Percentiles rank a stretch among this genome's conserved stretches.
Evolutionary conservation across 169 alveolate species (phyloP).

Genomic region (Toxoplasma gondii): DNA sequence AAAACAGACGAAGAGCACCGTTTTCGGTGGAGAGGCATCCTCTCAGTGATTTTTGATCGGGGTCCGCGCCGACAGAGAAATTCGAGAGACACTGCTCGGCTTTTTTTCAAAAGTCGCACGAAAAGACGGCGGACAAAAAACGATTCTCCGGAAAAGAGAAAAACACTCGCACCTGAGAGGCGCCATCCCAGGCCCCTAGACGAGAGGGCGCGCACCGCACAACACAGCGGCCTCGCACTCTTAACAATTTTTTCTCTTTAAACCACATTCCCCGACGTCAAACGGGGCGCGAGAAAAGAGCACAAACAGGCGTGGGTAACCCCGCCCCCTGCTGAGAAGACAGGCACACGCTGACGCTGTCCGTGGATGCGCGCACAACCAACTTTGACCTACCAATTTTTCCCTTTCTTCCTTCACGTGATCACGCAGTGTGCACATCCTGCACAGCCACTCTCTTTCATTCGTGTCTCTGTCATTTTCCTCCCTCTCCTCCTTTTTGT

Average conservation of each 20-base stretch:
- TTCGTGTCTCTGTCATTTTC: no score
- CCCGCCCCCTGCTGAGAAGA: not conserved
- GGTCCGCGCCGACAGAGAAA: not conserved
- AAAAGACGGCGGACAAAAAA: not conserved
- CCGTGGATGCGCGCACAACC: slow-evolving; percentile 1
- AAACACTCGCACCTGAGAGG: not conserved
- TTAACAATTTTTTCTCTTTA: not conserved
- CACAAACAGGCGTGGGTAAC: not conserved
- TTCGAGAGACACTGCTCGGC: not conserved
- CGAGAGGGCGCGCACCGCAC: not conserved
- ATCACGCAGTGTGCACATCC: no score
- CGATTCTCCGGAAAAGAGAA: not conserved
- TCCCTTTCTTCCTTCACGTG: no score
- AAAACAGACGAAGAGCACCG: not conserved
- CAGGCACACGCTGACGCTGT: not conserved
- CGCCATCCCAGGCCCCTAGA: not conserved
- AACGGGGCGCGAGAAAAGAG: not conserved
- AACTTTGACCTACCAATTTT: no score
- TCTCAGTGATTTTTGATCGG: not conserved
- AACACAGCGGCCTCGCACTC: slow-evolving; percentile 6
- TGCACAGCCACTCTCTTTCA: no score
- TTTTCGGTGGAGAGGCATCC: not conserved
- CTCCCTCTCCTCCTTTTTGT: no score
- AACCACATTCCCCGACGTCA: not conserved
- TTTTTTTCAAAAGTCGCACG: not conserved